These are phyloP conservation scores for Mycena galericulata DNA, from an alignment of 768 basidiomycete genomes.

Conservation along the genomic window DNA sequence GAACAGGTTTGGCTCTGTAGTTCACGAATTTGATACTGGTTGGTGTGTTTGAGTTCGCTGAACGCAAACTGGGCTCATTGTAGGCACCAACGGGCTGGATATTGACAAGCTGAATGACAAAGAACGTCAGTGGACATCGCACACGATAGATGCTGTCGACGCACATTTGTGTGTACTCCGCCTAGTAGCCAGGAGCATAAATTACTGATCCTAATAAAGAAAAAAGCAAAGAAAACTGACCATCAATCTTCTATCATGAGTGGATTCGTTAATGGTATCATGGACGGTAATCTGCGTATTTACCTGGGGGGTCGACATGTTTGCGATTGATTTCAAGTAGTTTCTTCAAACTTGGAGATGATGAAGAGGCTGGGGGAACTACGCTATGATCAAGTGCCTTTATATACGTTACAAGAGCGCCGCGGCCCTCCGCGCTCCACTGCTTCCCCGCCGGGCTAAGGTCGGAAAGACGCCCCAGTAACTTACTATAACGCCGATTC, in stretches of 20 bases:
- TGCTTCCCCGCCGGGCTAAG: neutral
- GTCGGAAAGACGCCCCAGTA: neutral
- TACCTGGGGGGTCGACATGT: constrained; percentile 1
- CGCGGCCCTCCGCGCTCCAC: neutral
- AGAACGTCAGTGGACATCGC: constrained; percentile 1
- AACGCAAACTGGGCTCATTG: constrained; percentile 18
- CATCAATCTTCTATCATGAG: neutral
- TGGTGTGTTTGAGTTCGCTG: constrained; percentile 8
- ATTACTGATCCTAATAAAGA: constrained; percentile 5
- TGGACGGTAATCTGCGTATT: constrained; percentile 5
- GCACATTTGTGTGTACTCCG: neutral
- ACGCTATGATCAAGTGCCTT: constrained; percentile 7
- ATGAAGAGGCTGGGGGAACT: constrained; percentile 2
- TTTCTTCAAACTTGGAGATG: constrained; percentile 1
- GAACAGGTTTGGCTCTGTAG: constrained; percentile 11
- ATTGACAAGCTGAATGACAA: constrained; percentile 13
- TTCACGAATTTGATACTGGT: constrained; percentile 18
- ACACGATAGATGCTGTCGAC: constrained; percentile 9
- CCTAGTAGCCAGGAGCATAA: constrained; percentile 6
- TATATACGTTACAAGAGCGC: constrained; percentile 11
- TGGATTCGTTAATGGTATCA: constrained; percentile 1
- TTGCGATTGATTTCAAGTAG: constrained; percentile 9
- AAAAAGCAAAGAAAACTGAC: constrained; percentile 3
- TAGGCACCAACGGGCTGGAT: constrained; percentile 17
- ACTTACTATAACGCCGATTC: neutral